Percentiles rank a stretch among this genome's conserved stretches.
Evolutionary conservation across 1,284 basidiomycete species (phyloP).

Genomic region (Baeospora myosura): DNA sequence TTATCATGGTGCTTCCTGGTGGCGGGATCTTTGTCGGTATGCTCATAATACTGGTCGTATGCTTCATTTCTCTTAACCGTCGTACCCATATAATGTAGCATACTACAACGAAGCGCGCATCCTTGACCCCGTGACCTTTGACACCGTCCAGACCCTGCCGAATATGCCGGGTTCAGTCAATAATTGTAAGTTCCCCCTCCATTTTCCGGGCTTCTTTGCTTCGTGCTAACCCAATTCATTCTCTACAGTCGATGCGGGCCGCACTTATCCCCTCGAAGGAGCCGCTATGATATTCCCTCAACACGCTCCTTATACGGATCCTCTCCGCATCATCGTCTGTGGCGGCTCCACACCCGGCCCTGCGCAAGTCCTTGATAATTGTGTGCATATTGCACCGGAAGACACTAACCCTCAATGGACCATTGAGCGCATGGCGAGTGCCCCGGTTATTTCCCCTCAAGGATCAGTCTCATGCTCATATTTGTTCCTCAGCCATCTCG

Average conservation of each 20-base stretch:
- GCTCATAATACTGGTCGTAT: constrained; percentile 17
- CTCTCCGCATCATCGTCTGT: constrained; percentile 63
- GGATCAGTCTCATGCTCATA: no score
- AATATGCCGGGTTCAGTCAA: constrained; percentile 73
- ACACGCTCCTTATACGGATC: constrained; percentile 61
- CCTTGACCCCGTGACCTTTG: constrained; percentile 56
- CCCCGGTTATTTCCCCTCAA: background rate
- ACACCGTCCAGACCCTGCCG: constrained; percentile 52
- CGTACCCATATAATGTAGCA: constrained; percentile 26
- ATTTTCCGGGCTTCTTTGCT: background rate
- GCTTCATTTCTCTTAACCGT: background rate
- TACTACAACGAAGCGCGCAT: constrained; percentile 79
- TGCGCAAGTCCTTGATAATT: constrained; percentile 57
- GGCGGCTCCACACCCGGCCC: constrained; percentile 61
- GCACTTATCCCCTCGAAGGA: constrained; percentile 74
- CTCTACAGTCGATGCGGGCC: constrained; percentile 47
- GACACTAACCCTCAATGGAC: constrained; percentile 50
- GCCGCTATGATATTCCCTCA: constrained; percentile 65
- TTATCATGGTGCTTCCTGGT: constrained; percentile 63
- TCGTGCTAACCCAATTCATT: constrained; percentile 1
- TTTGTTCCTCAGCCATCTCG: constrained; percentile 49
- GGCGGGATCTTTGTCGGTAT: constrained; percentile 58
- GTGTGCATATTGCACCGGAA: constrained; percentile 60
- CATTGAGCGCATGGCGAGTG: constrained; percentile 64
- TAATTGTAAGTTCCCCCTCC: constrained; percentile 34